Evolutionary conservation across 2,329 filamentous ascomycete genomes (phyloP).

Genomic region (Venturia aucupariae): DNA sequence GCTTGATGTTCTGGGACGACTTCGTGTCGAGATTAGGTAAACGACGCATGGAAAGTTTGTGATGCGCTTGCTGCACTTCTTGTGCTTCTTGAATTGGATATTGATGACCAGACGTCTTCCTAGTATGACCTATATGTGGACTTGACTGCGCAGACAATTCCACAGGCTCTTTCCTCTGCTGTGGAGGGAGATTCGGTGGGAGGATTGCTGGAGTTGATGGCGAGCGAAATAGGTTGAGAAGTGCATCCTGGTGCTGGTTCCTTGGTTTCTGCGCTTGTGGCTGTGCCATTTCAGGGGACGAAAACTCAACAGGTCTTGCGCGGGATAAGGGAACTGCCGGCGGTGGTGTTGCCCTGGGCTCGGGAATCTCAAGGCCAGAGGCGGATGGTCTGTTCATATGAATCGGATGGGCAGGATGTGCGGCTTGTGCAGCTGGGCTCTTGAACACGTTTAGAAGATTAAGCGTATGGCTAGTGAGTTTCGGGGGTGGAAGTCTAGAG

Average conservation of each 20-base stretch:
- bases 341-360: not conserved
- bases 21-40: slow-evolving; percentile 6
- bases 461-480: slow-evolving; percentile 48
- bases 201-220: slow-evolving; percentile 21
- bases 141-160: slow-evolving; percentile 21
- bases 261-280: slow-evolving; percentile 8
- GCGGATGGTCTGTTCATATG: slow-evolving; percentile 3
- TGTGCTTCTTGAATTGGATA: slow-evolving; percentile 12
- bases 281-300: slow-evolving; percentile 6
- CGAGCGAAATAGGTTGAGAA: slow-evolving; percentile 37
- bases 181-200: not conserved
- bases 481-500: slow-evolving; percentile 48
- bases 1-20: not conserved
- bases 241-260: slow-evolving; percentile 31
- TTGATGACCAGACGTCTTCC: slow-evolving; percentile 2
- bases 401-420: not conserved
- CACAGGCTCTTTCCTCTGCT: slow-evolving; percentile 15
- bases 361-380: not conserved
- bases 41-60: slow-evolving; percentile 12
- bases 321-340: slow-evolving; percentile 10
- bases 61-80: slow-evolving; percentile 10
- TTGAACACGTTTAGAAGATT: slow-evolving; percentile 52
- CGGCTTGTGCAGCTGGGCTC: slow-evolving; percentile 17
- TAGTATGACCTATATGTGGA: slow-evolving; percentile 13
- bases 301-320: not conserved